Evolutionary conservation across 345 rosid species (phyloP).

Genomic region (Eucalyptus polyanthemos): DNA sequence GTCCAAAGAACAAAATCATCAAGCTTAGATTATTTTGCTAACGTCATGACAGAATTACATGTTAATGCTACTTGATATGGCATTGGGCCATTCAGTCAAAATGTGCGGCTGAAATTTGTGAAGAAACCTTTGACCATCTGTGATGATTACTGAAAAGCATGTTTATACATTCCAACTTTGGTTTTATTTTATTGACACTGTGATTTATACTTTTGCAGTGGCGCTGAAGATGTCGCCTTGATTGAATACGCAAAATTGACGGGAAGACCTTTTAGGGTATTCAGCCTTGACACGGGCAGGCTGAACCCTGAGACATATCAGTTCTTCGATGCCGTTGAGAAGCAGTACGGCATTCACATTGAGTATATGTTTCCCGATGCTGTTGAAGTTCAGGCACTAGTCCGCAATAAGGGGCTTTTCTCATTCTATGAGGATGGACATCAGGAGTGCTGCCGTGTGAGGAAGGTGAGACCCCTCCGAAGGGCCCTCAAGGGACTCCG

Average conservation of each 20-base stretch:
- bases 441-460: slow-evolving; percentile 95
- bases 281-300: slow-evolving; percentile 90
- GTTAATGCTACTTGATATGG: not conserved
- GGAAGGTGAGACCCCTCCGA: slow-evolving; percentile 90
- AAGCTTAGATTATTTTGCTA: not conserved
- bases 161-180: not conserved
- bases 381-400: slow-evolving; percentile 85
- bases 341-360: slow-evolving; percentile 63
- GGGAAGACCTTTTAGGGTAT: slow-evolving; percentile 78
- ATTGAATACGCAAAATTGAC: slow-evolving; percentile 86
- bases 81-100: not conserved
- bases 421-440: slow-evolving; percentile 96
- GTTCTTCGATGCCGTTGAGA: slow-evolving; percentile 65
- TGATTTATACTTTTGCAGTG: slow-evolving; percentile 31
- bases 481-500: slow-evolving; percentile 84
- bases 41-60: not conserved
- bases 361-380: slow-evolving; percentile 98
- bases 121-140: not conserved
- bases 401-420: slow-evolving; percentile 83
- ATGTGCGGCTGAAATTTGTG: not conserved
- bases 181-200: not conserved
- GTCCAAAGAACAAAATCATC: not conserved
- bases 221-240: slow-evolving; percentile 96
- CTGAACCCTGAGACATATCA: slow-evolving; percentile 76
- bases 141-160: not conserved